Conservation (phyloP, 257 asterid genomes). For the Solanum appendiculatum region DNA sequence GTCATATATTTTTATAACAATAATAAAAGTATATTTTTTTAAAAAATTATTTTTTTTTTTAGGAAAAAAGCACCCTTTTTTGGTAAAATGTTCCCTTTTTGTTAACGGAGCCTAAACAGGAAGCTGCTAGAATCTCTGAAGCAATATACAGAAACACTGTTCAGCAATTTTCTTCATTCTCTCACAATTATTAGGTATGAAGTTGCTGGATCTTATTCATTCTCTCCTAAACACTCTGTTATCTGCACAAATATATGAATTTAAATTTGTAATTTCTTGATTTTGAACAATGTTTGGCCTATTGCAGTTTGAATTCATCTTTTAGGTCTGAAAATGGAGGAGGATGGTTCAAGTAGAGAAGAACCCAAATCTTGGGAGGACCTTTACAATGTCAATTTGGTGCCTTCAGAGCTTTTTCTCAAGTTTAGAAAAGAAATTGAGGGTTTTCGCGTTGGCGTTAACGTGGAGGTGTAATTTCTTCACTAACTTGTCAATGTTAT, state of each 20-base stretch:
- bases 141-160: neutral
- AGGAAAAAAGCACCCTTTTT: neutral
- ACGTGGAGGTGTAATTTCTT: slow-evolving; percentile 59
- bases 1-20: no score
- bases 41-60: no score
- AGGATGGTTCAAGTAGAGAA: slow-evolving; percentile 43
- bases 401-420: slow-evolving; percentile 75
- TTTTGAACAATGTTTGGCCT: neutral
- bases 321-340: slow-evolving; percentile 33
- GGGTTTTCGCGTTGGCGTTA: slow-evolving; percentile 75
- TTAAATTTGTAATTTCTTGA: neutral
- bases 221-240: neutral
- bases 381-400: slow-evolving; percentile 70
- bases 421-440: slow-evolving; percentile 74
- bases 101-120: neutral
- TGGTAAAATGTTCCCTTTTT: neutral
- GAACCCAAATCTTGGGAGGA: slow-evolving; percentile 76
- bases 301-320: neutral
- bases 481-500: neutral
- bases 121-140: neutral
- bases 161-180: neutral
- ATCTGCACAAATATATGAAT: neutral
- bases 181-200: neutral
- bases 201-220: neutral
- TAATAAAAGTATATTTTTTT: no score